phyloP scores from a whole-genome alignment of 2,329 filamentous ascomycete genomes.

The Fusarium tjaetaba region DNA sequence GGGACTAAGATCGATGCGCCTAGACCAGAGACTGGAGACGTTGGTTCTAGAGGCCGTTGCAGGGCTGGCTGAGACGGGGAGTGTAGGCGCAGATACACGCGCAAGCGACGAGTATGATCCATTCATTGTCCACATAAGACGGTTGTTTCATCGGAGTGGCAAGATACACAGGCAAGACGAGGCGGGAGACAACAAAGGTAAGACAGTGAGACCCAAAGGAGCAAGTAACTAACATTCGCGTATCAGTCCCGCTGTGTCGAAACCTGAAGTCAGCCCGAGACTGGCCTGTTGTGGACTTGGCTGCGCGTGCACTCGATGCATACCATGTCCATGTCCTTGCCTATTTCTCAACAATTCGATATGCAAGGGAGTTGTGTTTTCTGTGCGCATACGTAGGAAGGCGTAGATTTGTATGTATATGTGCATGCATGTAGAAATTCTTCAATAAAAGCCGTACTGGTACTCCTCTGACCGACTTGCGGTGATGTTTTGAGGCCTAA shows the following conservation, averaged over 20 bases:
- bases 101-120: not conserved
- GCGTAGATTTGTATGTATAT: slow-evolving; percentile 6
- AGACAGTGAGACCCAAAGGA: slow-evolving; percentile 7
- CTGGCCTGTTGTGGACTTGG: slow-evolving; percentile 21
- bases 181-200: slow-evolving; percentile 12
- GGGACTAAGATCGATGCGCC: slow-evolving; percentile 23
- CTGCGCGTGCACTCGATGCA: slow-evolving; percentile 27
- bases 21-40: slow-evolving; percentile 12
- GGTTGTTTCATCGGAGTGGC: slow-evolving; percentile 38
- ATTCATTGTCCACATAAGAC: slow-evolving; percentile 1
- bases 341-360: slow-evolving; percentile 22
- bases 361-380: slow-evolving; percentile 37
- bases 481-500: slow-evolving; percentile 4
- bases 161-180: slow-evolving; percentile 16
- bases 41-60: slow-evolving; percentile 20
- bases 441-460: slow-evolving; percentile 21
- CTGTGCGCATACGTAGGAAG: slow-evolving; percentile 10
- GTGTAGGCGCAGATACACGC: slow-evolving; percentile 1
- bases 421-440: slow-evolving; percentile 27
- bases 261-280: slow-evolving; percentile 31
- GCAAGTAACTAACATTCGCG: slow-evolving; percentile 17
- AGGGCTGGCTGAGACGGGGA: slow-evolving; percentile 25
- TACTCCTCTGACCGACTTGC: slow-evolving; percentile 18
- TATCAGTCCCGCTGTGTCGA: slow-evolving; percentile 10
- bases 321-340: slow-evolving; percentile 12